Base-by-base conservation (phyloP, 106 monocot genomes). In the Dioscorea alata region DNA sequence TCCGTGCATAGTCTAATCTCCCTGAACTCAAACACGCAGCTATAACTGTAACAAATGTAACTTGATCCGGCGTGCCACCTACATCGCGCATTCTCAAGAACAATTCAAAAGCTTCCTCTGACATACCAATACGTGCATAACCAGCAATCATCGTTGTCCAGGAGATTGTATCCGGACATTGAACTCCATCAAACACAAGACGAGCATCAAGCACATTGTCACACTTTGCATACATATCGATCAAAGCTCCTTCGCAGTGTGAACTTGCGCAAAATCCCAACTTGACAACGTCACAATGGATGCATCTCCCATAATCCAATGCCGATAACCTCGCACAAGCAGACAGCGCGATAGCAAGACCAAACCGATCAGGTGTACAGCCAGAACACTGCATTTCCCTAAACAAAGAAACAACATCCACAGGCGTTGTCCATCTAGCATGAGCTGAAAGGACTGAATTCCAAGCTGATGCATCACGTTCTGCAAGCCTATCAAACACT, bases 91-190 rank as follows among this genome's bases (percentile, higher is more conserved):
- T 87, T 61, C 57, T 73, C 4, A 50, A 67, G 66, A 85, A 87
- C 74, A 91, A 35, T 5, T 60, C 19, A 31, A 92, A 35, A 0
- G 91, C 84, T 65, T 80, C 77, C 28, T 71, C 64, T n/a, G 53
- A 48, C 72, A 60, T 65, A 5, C 79, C 82, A 57, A 60, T 51
- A 28, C 76, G 63, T 19, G 64, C 75, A 75, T 92, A 92, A n/a
- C 82, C 87, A 2, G 82, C 77, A 42, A 85, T 88, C 75, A 92
- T 83, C n/a, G 73, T 68, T 2, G 91, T 85, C 85, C 91, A 92
- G 10, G 87, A 76, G 19, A 92, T 79, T 2, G 63, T 67, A 59
- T 85, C 91, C 4, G 82, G 84, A 60, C 61, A 34, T 21, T 13
- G 16, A 58, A 80, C 63, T 15, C 59, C 63, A 66, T 85, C 78